Conservation (phyloP, 2,329 filamentous ascomycete species). For the Curvularia spicifera region DNA sequence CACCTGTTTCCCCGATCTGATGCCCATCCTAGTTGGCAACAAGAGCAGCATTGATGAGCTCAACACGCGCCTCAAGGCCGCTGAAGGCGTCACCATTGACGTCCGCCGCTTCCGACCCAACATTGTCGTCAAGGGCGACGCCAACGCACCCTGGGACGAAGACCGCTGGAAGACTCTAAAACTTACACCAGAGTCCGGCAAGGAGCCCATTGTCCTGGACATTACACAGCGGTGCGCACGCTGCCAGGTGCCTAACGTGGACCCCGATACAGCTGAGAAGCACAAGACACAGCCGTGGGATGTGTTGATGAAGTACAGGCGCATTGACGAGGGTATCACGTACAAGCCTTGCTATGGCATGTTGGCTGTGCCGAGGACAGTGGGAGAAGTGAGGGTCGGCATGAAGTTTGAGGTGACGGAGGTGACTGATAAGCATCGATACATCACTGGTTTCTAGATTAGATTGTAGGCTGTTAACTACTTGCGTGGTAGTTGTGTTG, state of each 20-base stretch:
- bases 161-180: slow-evolving; percentile 68
- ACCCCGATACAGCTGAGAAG: slow-evolving; percentile 66
- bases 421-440: slow-evolving; percentile 64
- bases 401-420: slow-evolving; percentile 65
- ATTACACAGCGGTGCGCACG: slow-evolving; percentile 65
- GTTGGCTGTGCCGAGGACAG: slow-evolving; percentile 66
- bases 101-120: slow-evolving; percentile 65
- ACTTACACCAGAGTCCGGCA: slow-evolving; percentile 39
- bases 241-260: slow-evolving; percentile 70
- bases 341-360: slow-evolving; percentile 73
- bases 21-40: slow-evolving; percentile 63
- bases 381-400: slow-evolving; percentile 63
- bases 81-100: slow-evolving; percentile 62
- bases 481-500: background rate
- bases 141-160: slow-evolving; percentile 63
- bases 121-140: slow-evolving; percentile 62
- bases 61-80: slow-evolving; percentile 58
- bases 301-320: slow-evolving; percentile 65
- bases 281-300: slow-evolving; percentile 67
- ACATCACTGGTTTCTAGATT: slow-evolving; percentile 51
- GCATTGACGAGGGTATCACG: slow-evolving; percentile 65
- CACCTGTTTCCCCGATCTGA: slow-evolving; percentile 66
- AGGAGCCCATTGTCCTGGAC: slow-evolving; percentile 56
- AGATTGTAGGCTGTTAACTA: background rate
- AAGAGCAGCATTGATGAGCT: slow-evolving; percentile 64